Conservation (phyloP, 2,329 filamentous ascomycete species). For the Verticillium nonalfalfae region DNA sequence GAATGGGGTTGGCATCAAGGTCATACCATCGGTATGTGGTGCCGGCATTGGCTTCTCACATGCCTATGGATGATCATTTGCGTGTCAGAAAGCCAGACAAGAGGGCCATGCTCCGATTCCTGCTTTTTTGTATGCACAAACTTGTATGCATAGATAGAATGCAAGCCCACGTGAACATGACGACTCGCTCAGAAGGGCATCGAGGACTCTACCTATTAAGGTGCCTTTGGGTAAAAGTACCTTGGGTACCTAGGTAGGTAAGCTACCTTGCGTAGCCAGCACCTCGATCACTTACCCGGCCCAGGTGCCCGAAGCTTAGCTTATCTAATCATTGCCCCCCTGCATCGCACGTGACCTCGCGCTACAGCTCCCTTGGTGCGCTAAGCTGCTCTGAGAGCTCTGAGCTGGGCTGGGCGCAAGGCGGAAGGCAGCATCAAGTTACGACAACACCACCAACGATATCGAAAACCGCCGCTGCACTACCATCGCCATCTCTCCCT, state of each 20-base stretch:
- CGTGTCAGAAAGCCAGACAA: background rate
- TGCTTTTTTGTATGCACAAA: too few relatives aligned
- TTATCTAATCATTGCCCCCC: background rate
- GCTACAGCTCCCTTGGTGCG: slow-evolving; percentile 11
- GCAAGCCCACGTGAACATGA: too few relatives aligned
- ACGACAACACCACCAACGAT: slow-evolving; percentile 11
- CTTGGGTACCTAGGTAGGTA: background rate
- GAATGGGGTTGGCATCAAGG: background rate
- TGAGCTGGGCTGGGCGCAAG: slow-evolving; percentile 6
- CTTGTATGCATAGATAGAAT: too few relatives aligned
- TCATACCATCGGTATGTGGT: background rate
- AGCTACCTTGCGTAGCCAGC: too few relatives aligned
- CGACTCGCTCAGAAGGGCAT: too few relatives aligned
- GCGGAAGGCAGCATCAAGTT: slow-evolving; percentile 19
- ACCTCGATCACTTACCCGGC: background rate
- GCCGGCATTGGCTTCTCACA: background rate
- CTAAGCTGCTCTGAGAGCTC: slow-evolving; percentile 5
- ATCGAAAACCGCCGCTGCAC: slow-evolving; percentile 4
- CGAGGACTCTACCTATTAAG: background rate
- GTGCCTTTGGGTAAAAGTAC: too few relatives aligned
- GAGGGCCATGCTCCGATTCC: background rate
- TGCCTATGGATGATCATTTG: background rate
- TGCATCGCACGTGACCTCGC: slow-evolving; percentile 7
- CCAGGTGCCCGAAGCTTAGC: background rate
- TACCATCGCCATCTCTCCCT: slow-evolving; percentile 4